phyloP scores from a whole-genome alignment of 805 yeast genomes.

The Wickerhamiella australiensis region DNA sequence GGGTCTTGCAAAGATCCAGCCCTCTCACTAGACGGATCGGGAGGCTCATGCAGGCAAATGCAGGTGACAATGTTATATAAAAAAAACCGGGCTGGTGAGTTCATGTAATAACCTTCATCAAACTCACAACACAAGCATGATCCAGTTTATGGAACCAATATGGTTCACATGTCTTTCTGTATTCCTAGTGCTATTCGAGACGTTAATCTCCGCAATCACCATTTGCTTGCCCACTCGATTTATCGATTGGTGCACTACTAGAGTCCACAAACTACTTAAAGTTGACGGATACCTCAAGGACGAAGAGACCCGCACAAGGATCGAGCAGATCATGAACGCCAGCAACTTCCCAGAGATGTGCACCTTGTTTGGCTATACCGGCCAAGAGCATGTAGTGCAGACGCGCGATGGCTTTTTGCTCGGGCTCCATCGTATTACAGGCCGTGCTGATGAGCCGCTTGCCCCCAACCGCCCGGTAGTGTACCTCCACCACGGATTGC shows the following conservation, averaged over 20 bases:
- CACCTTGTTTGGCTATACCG: conserved; percentile 49
- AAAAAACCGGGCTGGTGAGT: too few species aligned
- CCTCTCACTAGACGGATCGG: too few species aligned
- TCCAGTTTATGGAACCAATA: neutral
- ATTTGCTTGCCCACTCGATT: conserved; percentile 18
- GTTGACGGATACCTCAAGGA: conserved; percentile 14
- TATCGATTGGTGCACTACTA: conserved; percentile 15
- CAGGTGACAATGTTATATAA: neutral
- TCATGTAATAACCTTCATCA: neutral
- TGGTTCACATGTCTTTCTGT: conserved; percentile 15
- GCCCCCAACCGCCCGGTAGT: conserved; percentile 35
- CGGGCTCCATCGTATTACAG: conserved; percentile 54
- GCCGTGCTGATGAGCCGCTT: conserved; percentile 10
- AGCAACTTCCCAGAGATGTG: conserved; percentile 50
- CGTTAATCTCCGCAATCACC: conserved; percentile 19
- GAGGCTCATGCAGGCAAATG: too few species aligned
- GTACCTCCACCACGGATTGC: conserved; percentile 81
- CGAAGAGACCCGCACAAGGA: conserved; percentile 5
- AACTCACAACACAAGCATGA: neutral
- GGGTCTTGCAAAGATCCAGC: neutral
- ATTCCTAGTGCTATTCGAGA: conserved; percentile 18
- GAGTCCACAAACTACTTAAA: conserved; percentile 8
- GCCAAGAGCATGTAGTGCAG: conserved; percentile 64
- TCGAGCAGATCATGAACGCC: conserved; percentile 15
- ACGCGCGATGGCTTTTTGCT: conserved; percentile 70